phyloP scores from a whole-genome alignment of 2,329 filamentous ascomycete species.

The Aspergillus bombycis region DNA sequence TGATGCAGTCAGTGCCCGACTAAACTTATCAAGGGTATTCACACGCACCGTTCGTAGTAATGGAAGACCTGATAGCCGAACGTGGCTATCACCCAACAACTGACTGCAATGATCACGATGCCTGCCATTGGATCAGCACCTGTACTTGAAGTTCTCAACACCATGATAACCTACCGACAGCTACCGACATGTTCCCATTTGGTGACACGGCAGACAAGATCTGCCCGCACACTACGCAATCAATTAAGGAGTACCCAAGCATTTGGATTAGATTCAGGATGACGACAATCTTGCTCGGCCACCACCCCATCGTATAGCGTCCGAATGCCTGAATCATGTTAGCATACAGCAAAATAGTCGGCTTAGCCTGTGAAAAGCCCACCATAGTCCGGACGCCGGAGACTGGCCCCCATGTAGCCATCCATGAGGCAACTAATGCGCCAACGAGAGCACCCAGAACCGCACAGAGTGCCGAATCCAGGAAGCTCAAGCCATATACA shows the following conservation, averaged over 20 bases:
- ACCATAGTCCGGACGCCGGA: constrained; percentile 66
- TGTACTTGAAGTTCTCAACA: neutral
- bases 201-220: constrained; percentile 67
- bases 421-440: constrained; percentile 59
- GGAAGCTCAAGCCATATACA: constrained; percentile 61
- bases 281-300: constrained; percentile 65
- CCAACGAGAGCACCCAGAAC: constrained; percentile 62
- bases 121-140: constrained; percentile 28
- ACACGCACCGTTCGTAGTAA: constrained; percentile 62
- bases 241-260: constrained; percentile 65
- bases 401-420: constrained; percentile 63
- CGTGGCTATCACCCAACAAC: constrained; percentile 66
- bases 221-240: constrained; percentile 68
- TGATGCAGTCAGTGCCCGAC: constrained; percentile 18
- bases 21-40: neutral
- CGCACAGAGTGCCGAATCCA: constrained; percentile 59
- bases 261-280: constrained; percentile 65
- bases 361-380: constrained; percentile 14
- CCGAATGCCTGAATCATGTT: constrained; percentile 52
- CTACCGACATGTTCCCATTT: constrained; percentile 61
- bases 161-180: constrained; percentile 55
- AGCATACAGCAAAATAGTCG: constrained; percentile 6
- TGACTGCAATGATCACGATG: constrained; percentile 65
- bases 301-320: constrained; percentile 67
- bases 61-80: constrained; percentile 72